Conservation (phyloP, 1,284 basidiomycete species). For the Fomitopsis schrenkii region DNA sequence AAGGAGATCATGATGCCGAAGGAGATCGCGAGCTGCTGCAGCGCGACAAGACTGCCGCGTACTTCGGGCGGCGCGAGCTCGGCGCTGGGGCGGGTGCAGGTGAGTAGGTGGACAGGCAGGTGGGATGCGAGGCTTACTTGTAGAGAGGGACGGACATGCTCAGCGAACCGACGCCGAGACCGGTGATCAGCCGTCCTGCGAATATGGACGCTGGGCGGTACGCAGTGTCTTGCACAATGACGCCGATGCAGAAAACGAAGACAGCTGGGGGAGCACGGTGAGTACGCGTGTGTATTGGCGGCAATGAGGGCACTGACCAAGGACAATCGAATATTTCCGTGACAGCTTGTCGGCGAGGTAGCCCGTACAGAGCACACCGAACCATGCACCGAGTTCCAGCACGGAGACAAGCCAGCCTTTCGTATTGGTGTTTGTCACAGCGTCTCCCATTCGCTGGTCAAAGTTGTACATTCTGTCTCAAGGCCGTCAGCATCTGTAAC, state of each 20-base stretch:
- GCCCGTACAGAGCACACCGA: conserved; percentile 65
- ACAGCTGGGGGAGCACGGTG: conserved; percentile 40
- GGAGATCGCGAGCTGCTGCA: conserved; percentile 80
- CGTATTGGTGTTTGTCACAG: conserved; percentile 42
- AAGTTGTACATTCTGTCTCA: conserved; percentile 52
- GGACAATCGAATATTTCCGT: conserved; percentile 65
- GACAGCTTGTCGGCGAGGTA: conserved; percentile 70
- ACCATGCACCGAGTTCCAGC: conserved; percentile 69
- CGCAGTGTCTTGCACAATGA: conserved; percentile 62
- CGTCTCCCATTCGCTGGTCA: conserved; percentile 47
- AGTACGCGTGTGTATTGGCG: neutral
- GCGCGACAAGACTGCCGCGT: conserved; percentile 75
- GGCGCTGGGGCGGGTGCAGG: conserved; percentile 28
- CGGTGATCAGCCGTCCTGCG: conserved; percentile 73
- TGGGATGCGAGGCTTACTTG: conserved; percentile 43
- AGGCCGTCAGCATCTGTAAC: neutral
- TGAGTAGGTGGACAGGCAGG: neutral
- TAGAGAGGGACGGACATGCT: conserved; percentile 76
- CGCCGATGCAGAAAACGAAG: conserved; percentile 62
- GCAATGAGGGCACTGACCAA: conserved; percentile 36
- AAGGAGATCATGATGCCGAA: conserved; percentile 71
- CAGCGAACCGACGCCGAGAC: conserved; percentile 72
- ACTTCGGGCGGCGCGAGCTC: conserved; percentile 80
- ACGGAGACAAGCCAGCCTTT: conserved; percentile 72
- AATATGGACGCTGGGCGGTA: conserved; percentile 55